These are phyloP conservation scores for Apostasia shenzhenica DNA, from an alignment of 106 monocot genomes.

Conservation along the genomic window DNA sequence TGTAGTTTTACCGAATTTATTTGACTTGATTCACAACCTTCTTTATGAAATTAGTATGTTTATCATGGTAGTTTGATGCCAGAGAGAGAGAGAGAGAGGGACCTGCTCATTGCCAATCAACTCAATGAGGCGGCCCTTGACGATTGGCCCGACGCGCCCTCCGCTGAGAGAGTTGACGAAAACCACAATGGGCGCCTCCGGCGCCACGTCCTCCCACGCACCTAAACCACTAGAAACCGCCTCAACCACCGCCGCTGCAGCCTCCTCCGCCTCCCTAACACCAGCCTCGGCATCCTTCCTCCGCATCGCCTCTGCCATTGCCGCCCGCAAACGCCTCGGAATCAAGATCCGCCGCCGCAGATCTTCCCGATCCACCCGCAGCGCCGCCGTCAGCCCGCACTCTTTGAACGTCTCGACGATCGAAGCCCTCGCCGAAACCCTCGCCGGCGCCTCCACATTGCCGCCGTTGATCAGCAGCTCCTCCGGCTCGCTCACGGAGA, in stretches of 20 bases:
- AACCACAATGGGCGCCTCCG: conserved; percentile 73
- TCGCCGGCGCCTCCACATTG: conserved; percentile 13
- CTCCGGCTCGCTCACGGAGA: neutral
- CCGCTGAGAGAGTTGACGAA: conserved; percentile 87
- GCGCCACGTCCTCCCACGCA: conserved; percentile 15
- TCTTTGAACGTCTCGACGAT: conserved; percentile 44
- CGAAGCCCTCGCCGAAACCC: conserved; percentile 40
- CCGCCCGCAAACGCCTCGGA: conserved; percentile 42
- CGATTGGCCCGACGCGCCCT: conserved; percentile 61
- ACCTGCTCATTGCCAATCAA: conserved; percentile 88
- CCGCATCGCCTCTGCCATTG: conserved; percentile 45
- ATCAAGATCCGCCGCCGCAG: conserved; percentile 58
- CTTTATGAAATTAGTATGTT: too few species aligned
- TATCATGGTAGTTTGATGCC: too few species aligned
- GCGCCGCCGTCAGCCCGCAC: conserved; percentile 38
- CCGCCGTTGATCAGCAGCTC: neutral
- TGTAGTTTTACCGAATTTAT: too few species aligned
- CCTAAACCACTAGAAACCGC: neutral
- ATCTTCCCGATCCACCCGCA: conserved; percentile 56
- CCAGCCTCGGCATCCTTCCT: conserved; percentile 21
- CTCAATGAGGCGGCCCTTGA: conserved; percentile 56
- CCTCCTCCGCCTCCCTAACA: conserved; percentile 10
- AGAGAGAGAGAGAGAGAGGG: neutral
- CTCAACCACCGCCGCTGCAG: neutral
- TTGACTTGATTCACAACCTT: too few species aligned